A percentile compares a stretch with the other conserved stretches of the same genome.
These are phyloP conservation scores for Prinsepia uniflora DNA, from an alignment of 306 rosid species.

Conservation along the genomic window DNA sequence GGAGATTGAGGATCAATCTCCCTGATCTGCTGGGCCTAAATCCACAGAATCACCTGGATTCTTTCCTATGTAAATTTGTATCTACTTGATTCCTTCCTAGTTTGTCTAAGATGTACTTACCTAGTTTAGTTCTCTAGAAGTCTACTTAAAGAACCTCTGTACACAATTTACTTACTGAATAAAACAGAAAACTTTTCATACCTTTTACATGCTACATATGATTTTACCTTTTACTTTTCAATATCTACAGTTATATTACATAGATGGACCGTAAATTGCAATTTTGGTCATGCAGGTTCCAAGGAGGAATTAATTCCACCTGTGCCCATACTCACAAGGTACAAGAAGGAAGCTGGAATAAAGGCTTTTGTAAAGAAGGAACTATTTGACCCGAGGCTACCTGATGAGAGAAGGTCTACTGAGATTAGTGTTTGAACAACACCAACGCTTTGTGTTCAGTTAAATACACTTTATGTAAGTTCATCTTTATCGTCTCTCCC, in stretches of 20 bases:
- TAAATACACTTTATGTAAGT: conserved; percentile 92
- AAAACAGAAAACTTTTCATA: too few relatives aligned
- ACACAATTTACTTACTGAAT: too few relatives aligned
- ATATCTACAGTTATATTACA: neutral
- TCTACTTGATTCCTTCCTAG: too few relatives aligned
- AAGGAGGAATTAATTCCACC: conserved; percentile 93
- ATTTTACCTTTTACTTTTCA: neutral
- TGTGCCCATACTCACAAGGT: conserved; percentile 83
- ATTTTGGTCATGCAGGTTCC: conserved; percentile 58
- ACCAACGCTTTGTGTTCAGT: conserved; percentile 80
- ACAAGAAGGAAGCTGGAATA: conserved; percentile 85
- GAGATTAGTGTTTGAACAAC: conserved; percentile 76
- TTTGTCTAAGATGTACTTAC: too few relatives aligned
- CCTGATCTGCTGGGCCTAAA: too few relatives aligned
- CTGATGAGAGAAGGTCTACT: conserved; percentile 68
- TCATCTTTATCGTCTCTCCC: conserved; percentile 18
- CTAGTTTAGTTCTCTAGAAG: too few relatives aligned
- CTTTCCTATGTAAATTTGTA: too few relatives aligned
- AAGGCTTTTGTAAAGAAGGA: conserved; percentile 98
- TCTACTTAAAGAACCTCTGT: too few relatives aligned
- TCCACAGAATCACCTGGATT: too few relatives aligned
- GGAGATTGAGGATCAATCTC: too few relatives aligned
- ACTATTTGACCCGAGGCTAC: conserved; percentile 76
- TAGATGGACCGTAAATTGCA: conserved; percentile 14
- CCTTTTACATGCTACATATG: too few relatives aligned